Evolutionary conservation across 2,329 filamentous ascomycete species (phyloP), one percentile per base, ranked within the genome.

Genomic region (Emmonsia crescens): DNA sequence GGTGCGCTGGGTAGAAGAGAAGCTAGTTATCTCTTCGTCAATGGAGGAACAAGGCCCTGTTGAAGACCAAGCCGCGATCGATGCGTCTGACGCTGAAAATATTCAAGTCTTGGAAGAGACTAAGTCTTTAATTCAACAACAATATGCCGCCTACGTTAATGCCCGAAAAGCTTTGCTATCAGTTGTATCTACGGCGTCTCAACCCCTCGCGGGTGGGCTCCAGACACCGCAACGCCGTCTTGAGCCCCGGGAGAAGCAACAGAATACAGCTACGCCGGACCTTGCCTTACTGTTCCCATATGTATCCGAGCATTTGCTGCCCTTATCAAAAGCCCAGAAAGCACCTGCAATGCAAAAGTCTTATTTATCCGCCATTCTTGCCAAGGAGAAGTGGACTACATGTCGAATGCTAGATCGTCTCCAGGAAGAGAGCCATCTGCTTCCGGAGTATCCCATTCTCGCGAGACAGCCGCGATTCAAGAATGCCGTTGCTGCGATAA

Each of bases 1-100:
- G 51, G 74, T 81, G 5, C 72, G 76, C 52, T 82, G 80, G 80
- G 74, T 82, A 6, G 79, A 82, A 66, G 74, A 75, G 48, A 79
- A 80, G 51, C 66, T 82, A 54, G 72, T 76, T 21, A 24, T 29
- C 8, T 57, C 55, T 44, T 77, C 65, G 19, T 69, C 70, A 52
- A 69, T 67, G 5, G 68, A 69, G 57, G 66, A 66, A 5, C 73
- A 74, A 29, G 70, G 70, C 42, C 68, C 62, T 31, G 61, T 67
- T 33, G 61, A 70, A 1, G 66, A 70, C 29, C 69, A 72, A n/a
- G 60, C 72, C 5, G 63, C 67, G 12, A 69, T 5, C 10, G 40
- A 60, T 14, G 51, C 33, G 14, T 42, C 57, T n/a, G 67, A 72
- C 52, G 71, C 72, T 59, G 68, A 73, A 24, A 68, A 69, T 5